phyloP scores from a whole-genome alignment of 352 stramenopile species.

The Thraustotheca clavata region DNA sequence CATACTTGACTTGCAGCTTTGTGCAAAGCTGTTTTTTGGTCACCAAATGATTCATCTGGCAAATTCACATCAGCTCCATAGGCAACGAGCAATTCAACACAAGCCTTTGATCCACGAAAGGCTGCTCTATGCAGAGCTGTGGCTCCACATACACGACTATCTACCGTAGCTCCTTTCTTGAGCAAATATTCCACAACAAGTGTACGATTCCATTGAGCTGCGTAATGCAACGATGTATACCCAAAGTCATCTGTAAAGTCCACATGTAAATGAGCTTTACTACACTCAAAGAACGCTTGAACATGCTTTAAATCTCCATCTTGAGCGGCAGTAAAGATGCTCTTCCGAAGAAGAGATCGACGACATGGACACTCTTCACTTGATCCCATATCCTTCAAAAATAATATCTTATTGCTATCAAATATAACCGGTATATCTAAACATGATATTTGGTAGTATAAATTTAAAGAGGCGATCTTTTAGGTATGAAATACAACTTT shows the following conservation, averaged over 20 bases:
- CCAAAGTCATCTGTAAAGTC: conserved; percentile 22
- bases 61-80: conserved; percentile 8
- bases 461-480: background rate
- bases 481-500: conserved; percentile 7
- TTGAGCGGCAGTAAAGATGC: conserved; percentile 21
- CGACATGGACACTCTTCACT: conserved; percentile 20
- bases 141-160: conserved; percentile 1
- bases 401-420: background rate
- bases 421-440: background rate
- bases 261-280: conserved; percentile 8
- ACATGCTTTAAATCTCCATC: conserved; percentile 18
- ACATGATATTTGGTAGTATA: background rate
- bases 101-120: background rate
- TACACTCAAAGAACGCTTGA: conserved; percentile 14
- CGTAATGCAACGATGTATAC: conserved; percentile 19
- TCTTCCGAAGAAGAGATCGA: conserved; percentile 15
- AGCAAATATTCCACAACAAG: conserved; percentile 15
- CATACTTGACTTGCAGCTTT: conserved; percentile 18
- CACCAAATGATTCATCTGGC: conserved; percentile 18
- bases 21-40: conserved; percentile 11
- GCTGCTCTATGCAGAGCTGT: conserved; percentile 9
- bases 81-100: background rate
- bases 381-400: background rate
- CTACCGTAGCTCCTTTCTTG: background rate
- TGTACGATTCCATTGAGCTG: conserved; percentile 9